Percentiles rank a stretch among this genome's conserved stretches.
These are phyloP conservation scores for Colletotrichum eremochloae DNA, from an alignment of 2,329 filamentous ascomycete species.

Conservation along the genomic window DNA sequence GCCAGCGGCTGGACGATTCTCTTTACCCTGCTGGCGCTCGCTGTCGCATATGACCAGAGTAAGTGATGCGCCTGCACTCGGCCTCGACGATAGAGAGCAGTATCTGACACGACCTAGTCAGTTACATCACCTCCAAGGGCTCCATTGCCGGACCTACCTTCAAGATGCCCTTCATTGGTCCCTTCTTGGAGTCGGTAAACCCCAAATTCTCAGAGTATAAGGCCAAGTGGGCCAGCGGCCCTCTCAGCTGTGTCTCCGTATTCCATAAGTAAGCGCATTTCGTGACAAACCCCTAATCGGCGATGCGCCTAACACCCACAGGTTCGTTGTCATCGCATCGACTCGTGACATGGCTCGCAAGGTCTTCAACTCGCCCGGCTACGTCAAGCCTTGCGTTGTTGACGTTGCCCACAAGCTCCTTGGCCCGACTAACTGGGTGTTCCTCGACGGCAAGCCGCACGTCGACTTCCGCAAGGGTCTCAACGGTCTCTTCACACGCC, in stretches of 20 bases:
- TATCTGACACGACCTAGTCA: slow-evolving; percentile 64
- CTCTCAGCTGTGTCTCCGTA: slow-evolving; percentile 95
- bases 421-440: slow-evolving; percentile 94
- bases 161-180: slow-evolving; percentile 92
- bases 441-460: slow-evolving; percentile 93
- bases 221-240: slow-evolving; percentile 91
- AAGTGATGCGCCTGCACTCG: slow-evolving; percentile 55
- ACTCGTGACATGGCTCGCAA: slow-evolving; percentile 96
- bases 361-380: slow-evolving; percentile 93
- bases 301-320: slow-evolving; percentile 52
- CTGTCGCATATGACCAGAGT: slow-evolving; percentile 93
- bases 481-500: slow-evolving; percentile 93
- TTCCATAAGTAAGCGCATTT: slow-evolving; percentile 83
- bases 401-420: slow-evolving; percentile 95
- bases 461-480: slow-evolving; percentile 98
- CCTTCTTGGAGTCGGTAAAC: slow-evolving; percentile 91
- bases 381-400: slow-evolving; percentile 96
- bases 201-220: slow-evolving; percentile 94
- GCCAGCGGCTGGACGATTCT: slow-evolving; percentile 71
- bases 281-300: not conserved
- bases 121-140: slow-evolving; percentile 81
- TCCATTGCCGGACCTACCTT: slow-evolving; percentile 79
- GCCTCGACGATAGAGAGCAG: not conserved
- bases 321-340: slow-evolving; percentile 97
- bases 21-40: slow-evolving; percentile 77